These are phyloP conservation scores for Thelephora aurantiotincta DNA, from an alignment of 768 basidiomycete species.

Conservation along the genomic window DNA sequence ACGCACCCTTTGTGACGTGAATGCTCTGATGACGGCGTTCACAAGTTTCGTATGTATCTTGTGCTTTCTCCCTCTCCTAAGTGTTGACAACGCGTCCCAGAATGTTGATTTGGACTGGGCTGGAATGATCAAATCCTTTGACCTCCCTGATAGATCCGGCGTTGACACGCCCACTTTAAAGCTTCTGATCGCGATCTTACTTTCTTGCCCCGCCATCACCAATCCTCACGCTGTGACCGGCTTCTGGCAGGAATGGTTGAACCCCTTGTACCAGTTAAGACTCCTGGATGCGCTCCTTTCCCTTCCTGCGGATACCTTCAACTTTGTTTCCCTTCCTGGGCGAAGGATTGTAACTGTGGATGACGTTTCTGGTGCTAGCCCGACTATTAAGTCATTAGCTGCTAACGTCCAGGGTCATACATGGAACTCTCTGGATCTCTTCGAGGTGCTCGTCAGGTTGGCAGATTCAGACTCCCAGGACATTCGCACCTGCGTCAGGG, in stretches of 20 bases:
- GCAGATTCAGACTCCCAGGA: constrained; percentile 61
- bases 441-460: constrained; percentile 73
- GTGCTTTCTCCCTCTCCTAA: constrained; percentile 3
- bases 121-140: constrained; percentile 72
- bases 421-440: constrained; percentile 90
- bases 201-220: constrained; percentile 64
- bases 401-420: constrained; percentile 84
- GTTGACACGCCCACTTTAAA: constrained; percentile 86
- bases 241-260: constrained; percentile 80
- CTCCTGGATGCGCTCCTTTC: constrained; percentile 83
- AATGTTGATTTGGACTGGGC: constrained; percentile 65
- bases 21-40: constrained; percentile 57
- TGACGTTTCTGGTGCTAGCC: constrained; percentile 72
- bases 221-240: constrained; percentile 72
- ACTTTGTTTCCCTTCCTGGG: constrained; percentile 79
- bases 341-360: constrained; percentile 77
- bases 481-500: constrained; percentile 63
- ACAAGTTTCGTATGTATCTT: constrained; percentile 43
- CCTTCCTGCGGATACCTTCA: constrained; percentile 82
- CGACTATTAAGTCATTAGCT: constrained; percentile 85
- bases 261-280: constrained; percentile 73
- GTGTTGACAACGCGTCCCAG: constrained; percentile 23
- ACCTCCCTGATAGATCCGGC: constrained; percentile 68
- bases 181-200: constrained; percentile 75
- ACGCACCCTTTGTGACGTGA: constrained; percentile 57